A percentile compares a stretch with the other conserved stretches of the same genome.
phyloP scores from a whole-genome alignment of 202 grass and related monocot genomes.

The Schoenoplectus tabernaemontani region DNA sequence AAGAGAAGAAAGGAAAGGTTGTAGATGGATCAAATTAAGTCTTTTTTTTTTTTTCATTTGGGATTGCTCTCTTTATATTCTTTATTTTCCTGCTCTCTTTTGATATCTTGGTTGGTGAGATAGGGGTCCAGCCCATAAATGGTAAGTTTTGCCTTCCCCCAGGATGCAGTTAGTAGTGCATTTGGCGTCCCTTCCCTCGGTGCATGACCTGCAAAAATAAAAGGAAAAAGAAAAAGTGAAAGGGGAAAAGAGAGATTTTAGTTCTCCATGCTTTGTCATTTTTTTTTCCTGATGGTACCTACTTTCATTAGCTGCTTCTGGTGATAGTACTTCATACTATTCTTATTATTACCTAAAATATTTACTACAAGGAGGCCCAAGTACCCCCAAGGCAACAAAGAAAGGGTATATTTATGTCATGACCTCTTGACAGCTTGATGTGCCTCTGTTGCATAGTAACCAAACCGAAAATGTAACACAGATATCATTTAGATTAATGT shows the following conservation, averaged over 20 bases:
- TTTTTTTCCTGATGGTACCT: background rate
- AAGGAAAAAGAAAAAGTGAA: background rate
- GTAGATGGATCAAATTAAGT: background rate
- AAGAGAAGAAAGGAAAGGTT: background rate
- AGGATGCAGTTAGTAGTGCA: background rate
- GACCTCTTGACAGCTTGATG: background rate
- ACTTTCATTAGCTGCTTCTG: background rate
- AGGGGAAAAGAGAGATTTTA: background rate
- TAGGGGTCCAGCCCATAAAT: background rate
- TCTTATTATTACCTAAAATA: background rate
- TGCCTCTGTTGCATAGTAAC: background rate
- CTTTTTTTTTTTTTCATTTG: background rate
- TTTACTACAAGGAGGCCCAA: background rate
- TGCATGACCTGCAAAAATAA: background rate
- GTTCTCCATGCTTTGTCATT: background rate
- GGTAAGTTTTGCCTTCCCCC: background rate
- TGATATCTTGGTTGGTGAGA: background rate
- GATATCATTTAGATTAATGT: background rate
- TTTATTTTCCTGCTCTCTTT: background rate
- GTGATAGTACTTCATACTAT: background rate
- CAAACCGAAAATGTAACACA: background rate
- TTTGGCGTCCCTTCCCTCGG: background rate
- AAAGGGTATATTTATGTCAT: constrained; percentile 10
- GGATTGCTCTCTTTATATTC: background rate
- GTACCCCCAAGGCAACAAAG: background rate